phyloP scores from a whole-genome alignment of 345 rosid species.

The Combretum micranthum region DNA sequence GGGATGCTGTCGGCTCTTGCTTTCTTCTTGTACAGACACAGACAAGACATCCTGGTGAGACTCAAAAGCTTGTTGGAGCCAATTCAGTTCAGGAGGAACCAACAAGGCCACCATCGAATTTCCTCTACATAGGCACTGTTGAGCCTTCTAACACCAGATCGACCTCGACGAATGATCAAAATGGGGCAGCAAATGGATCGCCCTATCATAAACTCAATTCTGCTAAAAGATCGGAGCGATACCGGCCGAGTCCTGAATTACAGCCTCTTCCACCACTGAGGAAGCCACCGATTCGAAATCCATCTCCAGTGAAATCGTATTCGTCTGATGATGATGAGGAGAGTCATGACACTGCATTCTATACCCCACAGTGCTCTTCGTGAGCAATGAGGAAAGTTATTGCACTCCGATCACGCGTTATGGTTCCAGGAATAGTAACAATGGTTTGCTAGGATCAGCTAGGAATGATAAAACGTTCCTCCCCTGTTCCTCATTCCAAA shows the following conservation, averaged over 20 bases:
- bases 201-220: conserved; percentile 74
- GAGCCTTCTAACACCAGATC: conserved; percentile 37
- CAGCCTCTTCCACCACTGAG: conserved; percentile 84
- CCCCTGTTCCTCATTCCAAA: conserved; percentile 60
- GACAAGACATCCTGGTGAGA: conserved; percentile 46
- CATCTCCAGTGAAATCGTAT: conserved; percentile 31
- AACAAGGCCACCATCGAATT: conserved; percentile 66
- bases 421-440: conserved; percentile 9
- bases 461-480: conserved; percentile 6
- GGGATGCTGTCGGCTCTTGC: conserved; percentile 92
- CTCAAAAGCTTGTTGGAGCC: conserved; percentile 67
- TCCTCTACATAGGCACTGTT: conserved; percentile 85
- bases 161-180: conserved; percentile 36
- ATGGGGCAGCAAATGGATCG: conserved; percentile 33
- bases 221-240: conserved; percentile 70
- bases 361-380: conserved; percentile 75
- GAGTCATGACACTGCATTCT: conserved; percentile 53
- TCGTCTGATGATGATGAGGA: conserved; percentile 58
- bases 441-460: conserved; percentile 5
- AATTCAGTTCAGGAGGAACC: conserved; percentile 33
- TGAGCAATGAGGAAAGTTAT: conserved; percentile 60
- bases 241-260: conserved; percentile 91
- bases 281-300: conserved; percentile 38
- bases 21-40: conserved; percentile 78
- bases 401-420: conserved; percentile 48